Evolutionary conservation across 345 rosid species (phyloP), one percentile per base, ranked within the genome.

Genomic region (Populus alba): DNA sequence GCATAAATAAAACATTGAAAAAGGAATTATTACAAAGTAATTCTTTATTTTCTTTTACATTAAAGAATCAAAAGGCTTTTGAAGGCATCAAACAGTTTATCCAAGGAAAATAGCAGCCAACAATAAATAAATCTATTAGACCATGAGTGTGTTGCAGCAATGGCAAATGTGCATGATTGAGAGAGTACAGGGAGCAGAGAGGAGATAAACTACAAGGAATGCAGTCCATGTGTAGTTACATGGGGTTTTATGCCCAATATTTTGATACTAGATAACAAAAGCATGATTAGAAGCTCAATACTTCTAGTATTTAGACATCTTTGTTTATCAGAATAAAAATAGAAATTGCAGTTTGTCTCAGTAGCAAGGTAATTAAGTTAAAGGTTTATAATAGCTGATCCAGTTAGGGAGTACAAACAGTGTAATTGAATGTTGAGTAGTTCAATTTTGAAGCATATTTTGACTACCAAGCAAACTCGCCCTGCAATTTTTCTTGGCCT

Each of bases 1-100:
- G 87, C 78, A 83, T 33, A 68, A 12, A 53, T 29, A 31, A 35
- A 57, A 37, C 27, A 55, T 12, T 57, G 13, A 57, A 70, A 47
- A 61, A 65, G 68, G 37, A 33, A 71, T 15, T 39, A 39, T 17
- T 61, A 25, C 77, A 4, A 62, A 38, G 55, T 37, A 23, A 18
- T 53, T 53, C 8, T 20, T 18, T 33, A 47, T 29, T 43, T 23
- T 77, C 37, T 61, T 61, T 29, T 12, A 11, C 13, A 39, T 49
- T 68, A 43, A 76, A 47, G 23, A 16, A 16, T 27, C 17, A 22
- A 67, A 11, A 47, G 18, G 66, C 41, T 65, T 17, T 66, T 0
- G 9, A 53, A 20, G 8, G 2, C 11, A 20, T 53, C 29, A 51
- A 43, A 53, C 31, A 77, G 31, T 33, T 41, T 43, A 57, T 66